Conservation (phyloP, 1,284 basidiomycete species). For the Omphalotus olearius region DNA sequence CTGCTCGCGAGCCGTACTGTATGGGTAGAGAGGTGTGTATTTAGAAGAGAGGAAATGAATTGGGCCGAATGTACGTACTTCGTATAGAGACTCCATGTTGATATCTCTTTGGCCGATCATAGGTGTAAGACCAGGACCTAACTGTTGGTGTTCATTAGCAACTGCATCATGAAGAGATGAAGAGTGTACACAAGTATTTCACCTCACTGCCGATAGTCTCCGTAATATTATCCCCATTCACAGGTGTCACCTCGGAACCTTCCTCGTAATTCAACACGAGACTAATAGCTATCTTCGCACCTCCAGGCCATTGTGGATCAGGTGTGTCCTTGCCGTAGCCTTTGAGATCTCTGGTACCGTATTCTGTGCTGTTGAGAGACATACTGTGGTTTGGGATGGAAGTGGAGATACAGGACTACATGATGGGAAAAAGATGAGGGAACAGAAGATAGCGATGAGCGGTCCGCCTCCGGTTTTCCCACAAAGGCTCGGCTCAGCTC, state of each 20-base stretch:
- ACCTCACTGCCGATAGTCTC: constrained; percentile 11
- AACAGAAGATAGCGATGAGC: too few relatives aligned
- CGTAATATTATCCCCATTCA: constrained; percentile 12
- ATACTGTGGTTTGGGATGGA: neutral
- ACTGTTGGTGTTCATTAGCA: neutral
- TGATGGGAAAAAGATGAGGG: too few relatives aligned
- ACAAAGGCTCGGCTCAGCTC: too few relatives aligned
- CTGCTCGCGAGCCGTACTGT: constrained; percentile 15
- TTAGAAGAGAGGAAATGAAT: neutral
- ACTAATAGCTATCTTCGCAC: constrained; percentile 14
- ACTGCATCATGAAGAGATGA: neutral
- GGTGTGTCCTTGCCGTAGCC: constrained; percentile 14
- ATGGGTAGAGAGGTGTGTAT: neutral
- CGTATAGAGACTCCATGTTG: constrained; percentile 13
- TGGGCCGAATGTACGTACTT: neutral
- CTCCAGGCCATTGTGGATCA: constrained; percentile 14
- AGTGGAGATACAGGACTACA: too few relatives aligned
- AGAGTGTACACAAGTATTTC: neutral
- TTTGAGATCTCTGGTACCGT: constrained; percentile 8
- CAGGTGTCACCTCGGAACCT: constrained; percentile 12
- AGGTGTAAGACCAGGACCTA: constrained; percentile 11
- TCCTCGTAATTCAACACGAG: constrained; percentile 13
- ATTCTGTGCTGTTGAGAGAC: constrained; percentile 1
- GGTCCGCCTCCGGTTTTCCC: too few relatives aligned
- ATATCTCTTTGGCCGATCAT: constrained; percentile 12